phyloP scores from a whole-genome alignment of 176 grass and related monocot genomes.

The Poa annua region DNA sequence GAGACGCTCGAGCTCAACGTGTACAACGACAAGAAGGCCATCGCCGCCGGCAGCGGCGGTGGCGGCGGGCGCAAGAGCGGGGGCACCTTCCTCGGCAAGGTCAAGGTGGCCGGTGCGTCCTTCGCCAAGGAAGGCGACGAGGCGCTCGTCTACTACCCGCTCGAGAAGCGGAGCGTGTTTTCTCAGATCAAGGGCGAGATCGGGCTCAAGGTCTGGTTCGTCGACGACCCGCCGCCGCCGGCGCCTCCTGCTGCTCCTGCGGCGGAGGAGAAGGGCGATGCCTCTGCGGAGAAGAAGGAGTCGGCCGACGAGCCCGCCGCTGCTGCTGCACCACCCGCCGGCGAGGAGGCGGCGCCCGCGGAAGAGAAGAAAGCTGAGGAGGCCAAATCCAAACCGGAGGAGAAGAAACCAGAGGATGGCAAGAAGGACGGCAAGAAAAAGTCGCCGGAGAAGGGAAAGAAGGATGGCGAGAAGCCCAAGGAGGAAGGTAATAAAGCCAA shows the following conservation, averaged over 20 bases:
- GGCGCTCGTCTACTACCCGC: slow-evolving; percentile 84
- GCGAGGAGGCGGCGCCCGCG: slow-evolving; percentile 30
- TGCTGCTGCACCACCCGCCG: slow-evolving; percentile 4
- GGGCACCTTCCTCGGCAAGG: slow-evolving; percentile 90
- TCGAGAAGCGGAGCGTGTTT: slow-evolving; percentile 97
- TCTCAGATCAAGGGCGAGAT: slow-evolving; percentile 98
- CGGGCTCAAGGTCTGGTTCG: slow-evolving; percentile 80
- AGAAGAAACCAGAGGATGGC: slow-evolving; percentile 48
- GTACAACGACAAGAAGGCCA: slow-evolving; percentile 95
- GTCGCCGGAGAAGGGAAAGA: slow-evolving; percentile 60
- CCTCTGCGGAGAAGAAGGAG: slow-evolving; percentile 30
- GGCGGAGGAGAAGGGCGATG: slow-evolving; percentile 13
- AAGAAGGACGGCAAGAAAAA: slow-evolving; percentile 60
- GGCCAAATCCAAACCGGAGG: slow-evolving; percentile 46
- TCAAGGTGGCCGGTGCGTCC: slow-evolving; percentile 66
- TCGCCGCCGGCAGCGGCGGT: background rate
- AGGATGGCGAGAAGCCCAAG: slow-evolving; percentile 60
- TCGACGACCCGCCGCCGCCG: slow-evolving; percentile 56
- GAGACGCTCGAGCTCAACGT: slow-evolving; percentile 93
- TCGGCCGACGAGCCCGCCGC: slow-evolving; percentile 16
- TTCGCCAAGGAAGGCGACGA: slow-evolving; percentile 69
- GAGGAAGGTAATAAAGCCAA: slow-evolving; percentile 56
- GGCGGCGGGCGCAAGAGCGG: slow-evolving; percentile 44
- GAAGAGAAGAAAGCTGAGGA: slow-evolving; percentile 66
- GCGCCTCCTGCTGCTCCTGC: slow-evolving; percentile 12